phyloP scores from a whole-genome alignment of 805 yeast genomes.

The Komagataella phaffii region DNA sequence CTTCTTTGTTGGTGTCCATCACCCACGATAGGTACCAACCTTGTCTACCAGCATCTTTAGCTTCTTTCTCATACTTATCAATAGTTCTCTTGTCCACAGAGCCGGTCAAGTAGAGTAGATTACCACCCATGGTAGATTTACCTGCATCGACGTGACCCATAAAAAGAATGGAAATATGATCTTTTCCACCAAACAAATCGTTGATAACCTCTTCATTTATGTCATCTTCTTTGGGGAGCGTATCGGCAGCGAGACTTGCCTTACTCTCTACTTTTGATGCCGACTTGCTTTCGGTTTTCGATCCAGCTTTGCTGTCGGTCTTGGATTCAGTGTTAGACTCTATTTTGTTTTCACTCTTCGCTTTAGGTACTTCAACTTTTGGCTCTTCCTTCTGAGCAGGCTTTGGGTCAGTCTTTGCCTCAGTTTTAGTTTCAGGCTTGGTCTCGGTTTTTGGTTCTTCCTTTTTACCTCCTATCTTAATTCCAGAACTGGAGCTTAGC shows the following conservation, averaged over 20 bases:
- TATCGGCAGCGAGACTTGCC: constrained; percentile 8
- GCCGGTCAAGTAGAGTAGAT: constrained; percentile 82
- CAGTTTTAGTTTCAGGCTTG: constrained; percentile 15
- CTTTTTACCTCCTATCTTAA: constrained; percentile 44
- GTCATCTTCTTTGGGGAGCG: constrained; percentile 8
- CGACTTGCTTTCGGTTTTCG: constrained; percentile 4
- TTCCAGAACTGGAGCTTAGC: constrained; percentile 50
- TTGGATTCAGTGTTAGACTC: constrained; percentile 7
- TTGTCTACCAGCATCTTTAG: constrained; percentile 98
- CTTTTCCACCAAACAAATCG: constrained; percentile 95
- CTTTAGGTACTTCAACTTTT: constrained; percentile 8
- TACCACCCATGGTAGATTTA: constrained; percentile 99
- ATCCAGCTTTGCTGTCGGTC: constrained; percentile 6
- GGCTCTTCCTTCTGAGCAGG: constrained; percentile 16
- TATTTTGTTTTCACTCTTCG: constrained; percentile 12
- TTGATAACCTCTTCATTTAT: constrained; percentile 34
- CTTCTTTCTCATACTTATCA: constrained; percentile 96
- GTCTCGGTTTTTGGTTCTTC: constrained; percentile 15
- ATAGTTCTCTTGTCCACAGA: constrained; percentile 98
- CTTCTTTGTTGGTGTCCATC: constrained; percentile 98
- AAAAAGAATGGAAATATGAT: constrained; percentile 90
- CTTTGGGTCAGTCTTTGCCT: constrained; percentile 9
- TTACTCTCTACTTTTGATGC: constrained; percentile 3
- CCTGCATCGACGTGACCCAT: constrained; percentile 99
- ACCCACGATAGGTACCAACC: constrained; percentile 99